Evolutionary conservation across 106 monocot genomes (phyloP), one percentile per base, ranked within the genome.

Genomic region (Acorus gramineus): DNA sequence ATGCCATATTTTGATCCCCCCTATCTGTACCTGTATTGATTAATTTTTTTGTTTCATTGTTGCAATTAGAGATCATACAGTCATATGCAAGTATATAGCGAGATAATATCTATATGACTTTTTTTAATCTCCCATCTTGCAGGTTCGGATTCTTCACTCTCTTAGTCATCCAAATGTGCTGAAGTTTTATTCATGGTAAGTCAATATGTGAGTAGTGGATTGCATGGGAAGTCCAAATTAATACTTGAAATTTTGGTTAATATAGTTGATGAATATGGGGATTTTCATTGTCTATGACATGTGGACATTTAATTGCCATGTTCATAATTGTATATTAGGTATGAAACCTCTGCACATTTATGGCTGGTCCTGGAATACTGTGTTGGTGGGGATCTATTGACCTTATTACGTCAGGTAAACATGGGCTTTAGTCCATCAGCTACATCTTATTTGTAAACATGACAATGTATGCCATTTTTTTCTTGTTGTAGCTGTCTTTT

Each of bases 291-390:
- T 28, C 28, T 28, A 28, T 28, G 28, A 28, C 28, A 28, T 28
- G 53, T 12, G 8, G 8, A 11, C 52, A 4, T 63, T 48, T 4
- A 58, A 2, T 64, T 69, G 10, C 45, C 7, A 53, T 28, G 28
- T 46, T 5, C 10, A 9, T 45, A 44, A 2, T 70, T 60, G 53
- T 8, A 59, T 55, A 68, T n/a, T 69, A 98, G 98, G 83, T 98
- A 98, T 57, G 98, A 98, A 60, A 92, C 92, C 59, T 92, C 91
- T 44, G 98, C 87, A 42, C 98, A 98, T 67, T 73, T 98, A 50
- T 98, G 98, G 98, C 58, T 98, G 61, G 79, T 98, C 49, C 67
- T 98, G 72, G 98, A 98, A 59, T 98, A 98, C 59, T 98, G 98
- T 59, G 98, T 92, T 64, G 98, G 98, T 74, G 90, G 98, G 13